Evolutionary conservation across 306 rosid genomes (phyloP), one percentile per base, ranked within the genome.

Genomic region (Gleditsia sinensis): DNA sequence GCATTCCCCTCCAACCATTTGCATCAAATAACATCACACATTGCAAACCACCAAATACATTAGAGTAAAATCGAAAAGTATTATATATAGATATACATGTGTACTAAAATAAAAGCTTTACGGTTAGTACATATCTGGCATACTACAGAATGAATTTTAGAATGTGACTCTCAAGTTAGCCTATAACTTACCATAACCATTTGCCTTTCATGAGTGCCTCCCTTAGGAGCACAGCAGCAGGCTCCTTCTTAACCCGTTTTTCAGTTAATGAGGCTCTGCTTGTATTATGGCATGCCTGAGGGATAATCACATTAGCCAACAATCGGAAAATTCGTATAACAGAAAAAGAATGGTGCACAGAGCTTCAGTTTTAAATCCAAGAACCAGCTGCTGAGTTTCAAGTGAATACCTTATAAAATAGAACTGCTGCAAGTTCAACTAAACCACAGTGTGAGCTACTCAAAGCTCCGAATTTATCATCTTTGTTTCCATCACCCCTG

Each of bases 171-270:
- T 30, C 65, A 64, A 58, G 69, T 61, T 58, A 75, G 72, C 64
- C 37, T 48, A 67, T 33, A 76, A 78, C 83, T 88, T 91, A 94
- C 98, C 98, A 91, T 73, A 94, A 81, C 98, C 98, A 94, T 83
- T 91, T 94, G 34, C 98, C 98, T 78, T 83, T 54, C 82, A 73
- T 79, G 77, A 91, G 97, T 74, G 91, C 96, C 81, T 91, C 97
- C 77, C 84, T 83, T 61, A 94, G 68, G 75, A 88, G 83, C 67
- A 56, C 78, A 80, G 90, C 88, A 81, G 88, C 85, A 71, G 87
- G 83, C 83, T 89, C 97, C 83, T 89, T 86, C 88, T 88, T 94
- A 49, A 83, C 81, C 73, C 94, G 85, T 80, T 94, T 94, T 78
- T 89, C 91, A 82, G 84, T 73, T 80, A 88, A 82, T 67, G 86